Conservation (phyloP, 805 yeast species). For the Ogataea glucozyma region DNA sequence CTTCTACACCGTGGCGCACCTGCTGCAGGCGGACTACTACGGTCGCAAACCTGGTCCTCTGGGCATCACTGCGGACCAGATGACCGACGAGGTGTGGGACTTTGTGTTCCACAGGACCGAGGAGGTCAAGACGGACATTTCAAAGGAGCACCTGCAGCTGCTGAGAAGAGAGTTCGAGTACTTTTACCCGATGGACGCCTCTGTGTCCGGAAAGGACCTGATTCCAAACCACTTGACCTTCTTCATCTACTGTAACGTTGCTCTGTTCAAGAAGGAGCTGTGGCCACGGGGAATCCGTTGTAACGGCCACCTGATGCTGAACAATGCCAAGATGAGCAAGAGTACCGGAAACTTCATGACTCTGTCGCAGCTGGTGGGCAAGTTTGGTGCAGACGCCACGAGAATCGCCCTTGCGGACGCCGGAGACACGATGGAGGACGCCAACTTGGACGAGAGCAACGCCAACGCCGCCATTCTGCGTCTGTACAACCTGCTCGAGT, state of each 20-base stretch:
- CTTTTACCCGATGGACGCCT: slow-evolving; percentile 91
- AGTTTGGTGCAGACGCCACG: slow-evolving; percentile 96
- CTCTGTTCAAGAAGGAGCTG: slow-evolving; percentile 82
- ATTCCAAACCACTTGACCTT: slow-evolving; percentile 97
- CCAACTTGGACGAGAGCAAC: slow-evolving; percentile 93
- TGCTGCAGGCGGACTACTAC: slow-evolving; percentile 82
- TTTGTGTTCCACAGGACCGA: slow-evolving; percentile 80
- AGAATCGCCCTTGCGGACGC: slow-evolving; percentile 98
- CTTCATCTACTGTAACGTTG: slow-evolving; percentile 90
- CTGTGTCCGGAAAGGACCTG: slow-evolving; percentile 94
- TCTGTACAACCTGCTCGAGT: slow-evolving; percentile 86
- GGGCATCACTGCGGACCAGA: slow-evolving; percentile 72
- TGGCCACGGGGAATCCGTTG: slow-evolving; percentile 96
- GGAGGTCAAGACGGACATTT: slow-evolving; percentile 55
- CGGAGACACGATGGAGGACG: slow-evolving; percentile 96
- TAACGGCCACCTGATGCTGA: slow-evolving; percentile 92
- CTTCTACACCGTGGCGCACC: slow-evolving; percentile 85
- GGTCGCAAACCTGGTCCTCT: slow-evolving; percentile 77
- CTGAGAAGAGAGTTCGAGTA: slow-evolving; percentile 94
- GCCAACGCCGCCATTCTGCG: slow-evolving; percentile 98
- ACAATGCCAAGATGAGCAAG: slow-evolving; percentile 97
- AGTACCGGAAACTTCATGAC: slow-evolving; percentile 97
- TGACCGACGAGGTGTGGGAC: slow-evolving; percentile 94
- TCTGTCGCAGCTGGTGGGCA: slow-evolving; percentile 75
- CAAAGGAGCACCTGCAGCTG: slow-evolving; percentile 61